phyloP scores from a whole-genome alignment of 2,329 filamentous ascomycete species.

The Bisporella sp. region DNA sequence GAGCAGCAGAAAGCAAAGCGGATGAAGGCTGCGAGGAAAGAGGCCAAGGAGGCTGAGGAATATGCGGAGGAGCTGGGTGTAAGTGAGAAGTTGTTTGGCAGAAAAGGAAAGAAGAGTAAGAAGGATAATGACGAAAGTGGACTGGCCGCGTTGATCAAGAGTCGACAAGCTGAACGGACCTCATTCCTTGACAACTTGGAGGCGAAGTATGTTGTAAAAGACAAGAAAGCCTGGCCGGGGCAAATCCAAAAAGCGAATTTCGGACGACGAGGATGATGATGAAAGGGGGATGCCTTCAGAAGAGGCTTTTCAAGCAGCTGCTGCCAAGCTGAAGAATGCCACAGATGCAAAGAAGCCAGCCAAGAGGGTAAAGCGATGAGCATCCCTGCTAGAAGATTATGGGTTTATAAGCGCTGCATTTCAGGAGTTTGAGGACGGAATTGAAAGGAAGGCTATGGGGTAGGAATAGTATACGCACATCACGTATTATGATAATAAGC shows the following conservation, averaged over 20 bases:
- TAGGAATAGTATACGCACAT: too few species aligned
- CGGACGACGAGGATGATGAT: conserved; percentile 55
- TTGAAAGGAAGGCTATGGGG: too few species aligned
- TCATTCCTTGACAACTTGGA: conserved; percentile 68
- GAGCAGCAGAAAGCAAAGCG: conserved; percentile 55
- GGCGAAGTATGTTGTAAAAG: conserved; percentile 60
- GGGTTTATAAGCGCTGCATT: too few species aligned
- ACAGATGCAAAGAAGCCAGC: conserved; percentile 12
- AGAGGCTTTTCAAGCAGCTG: conserved; percentile 52
- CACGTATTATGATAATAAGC: too few species aligned
- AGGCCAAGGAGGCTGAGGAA: conserved; percentile 67
- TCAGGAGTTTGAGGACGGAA: too few species aligned
- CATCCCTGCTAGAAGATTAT: not conserved
- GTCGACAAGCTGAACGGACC: conserved; percentile 58
- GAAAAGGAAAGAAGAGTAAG: conserved; percentile 38
- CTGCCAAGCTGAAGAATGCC: conserved; percentile 35
- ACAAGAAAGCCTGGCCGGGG: conserved; percentile 35
- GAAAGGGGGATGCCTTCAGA: conserved; percentile 51
- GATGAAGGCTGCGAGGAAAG: conserved; percentile 53
- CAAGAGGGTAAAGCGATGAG: conserved; percentile 18
- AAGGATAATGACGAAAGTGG: conserved; percentile 39
- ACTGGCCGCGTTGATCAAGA: conserved; percentile 68
- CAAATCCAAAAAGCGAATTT: conserved; percentile 44
- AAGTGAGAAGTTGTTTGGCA: conserved; percentile 60
- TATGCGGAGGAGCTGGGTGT: conserved; percentile 69